These are phyloP conservation scores for Ilyonectria robusta DNA, from an alignment of 2,329 filamentous ascomycete genomes.

Conservation along the genomic window DNA sequence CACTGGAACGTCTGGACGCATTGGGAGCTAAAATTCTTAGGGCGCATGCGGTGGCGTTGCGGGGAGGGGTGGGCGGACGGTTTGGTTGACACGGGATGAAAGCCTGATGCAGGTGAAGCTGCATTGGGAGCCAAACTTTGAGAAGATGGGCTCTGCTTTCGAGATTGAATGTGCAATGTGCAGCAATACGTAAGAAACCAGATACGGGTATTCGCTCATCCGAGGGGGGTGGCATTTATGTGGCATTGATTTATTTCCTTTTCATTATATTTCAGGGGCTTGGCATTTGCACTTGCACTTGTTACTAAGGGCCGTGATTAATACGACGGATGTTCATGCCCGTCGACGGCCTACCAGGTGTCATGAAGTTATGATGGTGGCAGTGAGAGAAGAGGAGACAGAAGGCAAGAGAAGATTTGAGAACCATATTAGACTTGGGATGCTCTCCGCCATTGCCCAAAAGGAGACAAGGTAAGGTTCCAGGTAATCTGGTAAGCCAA, in stretches of 20 bases:
- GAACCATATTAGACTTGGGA: neutral
- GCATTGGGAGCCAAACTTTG: neutral
- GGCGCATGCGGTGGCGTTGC: constrained; percentile 15
- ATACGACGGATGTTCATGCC: neutral
- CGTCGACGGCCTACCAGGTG: neutral
- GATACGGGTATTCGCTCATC: neutral
- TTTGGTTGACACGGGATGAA: neutral
- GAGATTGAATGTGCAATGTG: neutral
- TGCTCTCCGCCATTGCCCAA: constrained; percentile 4
- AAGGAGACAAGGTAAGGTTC: neutral
- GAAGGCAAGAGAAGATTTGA: constrained; percentile 2
- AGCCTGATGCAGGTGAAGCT: neutral
- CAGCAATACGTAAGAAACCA: neutral
- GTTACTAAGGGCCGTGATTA: neutral
- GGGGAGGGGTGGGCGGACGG: constrained; percentile 3
- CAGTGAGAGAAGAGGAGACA: constrained; percentile 1
- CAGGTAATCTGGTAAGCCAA: constrained; percentile 10
- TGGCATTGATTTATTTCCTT: neutral
- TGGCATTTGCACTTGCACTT: neutral
- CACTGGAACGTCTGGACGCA: neutral
- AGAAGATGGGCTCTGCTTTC: neutral
- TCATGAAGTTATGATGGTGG: neutral
- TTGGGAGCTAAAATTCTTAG: constrained; percentile 26
- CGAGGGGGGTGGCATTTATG: neutral
- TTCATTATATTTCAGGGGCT: neutral